Conservation (phyloP, 306 rosid genomes). For the Trifolium repens region DNA sequence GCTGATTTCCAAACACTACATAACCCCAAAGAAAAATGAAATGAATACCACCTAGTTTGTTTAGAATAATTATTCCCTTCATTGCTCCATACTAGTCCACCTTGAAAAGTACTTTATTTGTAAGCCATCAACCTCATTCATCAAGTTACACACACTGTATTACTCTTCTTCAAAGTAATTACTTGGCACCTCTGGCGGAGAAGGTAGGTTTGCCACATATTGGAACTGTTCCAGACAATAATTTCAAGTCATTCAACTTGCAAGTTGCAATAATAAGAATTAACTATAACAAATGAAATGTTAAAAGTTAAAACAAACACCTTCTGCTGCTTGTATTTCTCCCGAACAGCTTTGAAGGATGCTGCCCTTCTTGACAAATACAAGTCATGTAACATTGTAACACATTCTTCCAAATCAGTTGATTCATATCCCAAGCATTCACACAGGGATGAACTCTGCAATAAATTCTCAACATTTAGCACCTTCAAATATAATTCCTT, state of each 20-base stretch:
- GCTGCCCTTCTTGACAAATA: conserved; percentile 72
- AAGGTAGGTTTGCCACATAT: conserved; percentile 65
- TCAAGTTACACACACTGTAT: not conserved
- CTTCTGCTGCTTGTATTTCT: conserved; percentile 82
- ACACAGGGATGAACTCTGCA: conserved; percentile 55
- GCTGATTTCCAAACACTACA: not conserved
- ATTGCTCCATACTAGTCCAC: no score
- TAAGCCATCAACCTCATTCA: no score
- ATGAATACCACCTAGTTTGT: not conserved
- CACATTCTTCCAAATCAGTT: conserved; percentile 66
- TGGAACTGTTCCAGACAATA: conserved; percentile 63
- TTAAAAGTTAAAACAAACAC: conserved; percentile 37
- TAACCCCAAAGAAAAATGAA: not conserved
- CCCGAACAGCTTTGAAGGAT: conserved; percentile 61
- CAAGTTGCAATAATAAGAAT: not conserved
- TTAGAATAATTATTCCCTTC: no score
- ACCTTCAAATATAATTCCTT: not conserved
- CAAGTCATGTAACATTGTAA: conserved; percentile 62
- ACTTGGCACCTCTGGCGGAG: conserved; percentile 67
- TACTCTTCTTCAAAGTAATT: conserved; percentile 50
- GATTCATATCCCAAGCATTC: conserved; percentile 58
- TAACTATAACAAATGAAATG: not conserved
- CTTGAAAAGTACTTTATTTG: no score
- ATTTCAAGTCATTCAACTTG: conserved; percentile 13
- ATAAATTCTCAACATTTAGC: conserved; percentile 12